Evolutionary conservation across 2,329 filamentous ascomycete genomes (phyloP).

Genomic region (Pseudogymnoascus sp.): DNA sequence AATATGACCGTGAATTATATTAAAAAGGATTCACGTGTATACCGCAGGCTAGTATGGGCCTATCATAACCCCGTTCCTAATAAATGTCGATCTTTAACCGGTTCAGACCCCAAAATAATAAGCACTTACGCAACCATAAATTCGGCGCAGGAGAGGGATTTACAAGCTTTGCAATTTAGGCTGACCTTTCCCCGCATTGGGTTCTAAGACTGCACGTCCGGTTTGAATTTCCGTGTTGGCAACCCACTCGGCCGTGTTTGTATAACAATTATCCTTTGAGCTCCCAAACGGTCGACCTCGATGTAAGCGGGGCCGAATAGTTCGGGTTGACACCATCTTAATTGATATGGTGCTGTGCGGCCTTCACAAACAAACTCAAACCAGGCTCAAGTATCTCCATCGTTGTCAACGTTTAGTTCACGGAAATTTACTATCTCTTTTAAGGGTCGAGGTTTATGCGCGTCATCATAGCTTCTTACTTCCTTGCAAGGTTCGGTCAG

Average conservation of each 20-base stretch:
- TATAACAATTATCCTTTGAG: background rate
- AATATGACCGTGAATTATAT: background rate
- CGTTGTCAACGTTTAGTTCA: background rate
- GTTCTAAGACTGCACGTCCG: background rate
- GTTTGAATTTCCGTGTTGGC: conserved; percentile 13
- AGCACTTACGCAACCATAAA: background rate
- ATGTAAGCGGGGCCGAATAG: background rate
- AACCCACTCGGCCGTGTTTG: background rate
- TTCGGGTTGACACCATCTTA: background rate
- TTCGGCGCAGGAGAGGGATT: background rate
- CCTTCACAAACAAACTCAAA: background rate
- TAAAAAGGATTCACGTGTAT: background rate
- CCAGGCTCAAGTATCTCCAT: background rate
- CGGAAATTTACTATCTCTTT: background rate
- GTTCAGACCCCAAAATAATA: background rate
- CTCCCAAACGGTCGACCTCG: background rate
- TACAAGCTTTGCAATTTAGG: background rate
- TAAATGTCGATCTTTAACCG: background rate
- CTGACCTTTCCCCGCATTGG: background rate
- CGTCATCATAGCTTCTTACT: background rate
- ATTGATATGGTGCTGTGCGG: background rate
- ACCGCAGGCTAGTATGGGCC: background rate
- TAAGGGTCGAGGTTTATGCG: background rate
- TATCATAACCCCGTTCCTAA: background rate
- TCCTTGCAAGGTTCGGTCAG: background rate